Percentiles rank a stretch among this genome's conserved stretches.
phyloP scores from a whole-genome alignment of 371 early-diverging fungal genomes.

The Actinomortierella ambigua region DNA sequence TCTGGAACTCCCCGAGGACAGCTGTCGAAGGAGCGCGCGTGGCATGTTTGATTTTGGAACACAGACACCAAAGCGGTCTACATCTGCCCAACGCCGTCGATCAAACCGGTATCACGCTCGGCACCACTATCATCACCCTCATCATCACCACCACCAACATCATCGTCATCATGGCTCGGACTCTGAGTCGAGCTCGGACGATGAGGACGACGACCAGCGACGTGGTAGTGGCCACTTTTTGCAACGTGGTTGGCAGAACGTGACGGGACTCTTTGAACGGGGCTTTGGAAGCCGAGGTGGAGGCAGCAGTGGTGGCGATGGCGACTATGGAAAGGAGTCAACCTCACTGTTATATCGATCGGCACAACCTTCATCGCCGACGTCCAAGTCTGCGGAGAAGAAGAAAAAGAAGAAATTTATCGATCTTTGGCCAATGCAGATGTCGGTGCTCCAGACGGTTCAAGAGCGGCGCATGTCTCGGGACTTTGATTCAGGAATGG shows the following conservation, averaged over 20 bases:
- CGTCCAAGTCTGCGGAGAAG: slow-evolving; percentile 14
- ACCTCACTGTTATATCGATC: too few relatives aligned
- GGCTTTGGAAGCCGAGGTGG: too few relatives aligned
- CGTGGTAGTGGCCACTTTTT: background rate
- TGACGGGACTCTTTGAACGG: too few relatives aligned
- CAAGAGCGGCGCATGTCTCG: too few relatives aligned
- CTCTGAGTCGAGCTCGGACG: slow-evolving; percentile 1
- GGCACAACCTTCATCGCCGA: slow-evolving; percentile 15
- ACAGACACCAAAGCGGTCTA: too few relatives aligned
- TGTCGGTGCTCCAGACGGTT: slow-evolving; percentile 14
- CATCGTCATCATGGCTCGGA: background rate
- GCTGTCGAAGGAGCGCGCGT: background rate
- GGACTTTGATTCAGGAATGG: too few relatives aligned
- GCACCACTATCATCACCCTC: slow-evolving; percentile 7
- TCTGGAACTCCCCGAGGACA: slow-evolving; percentile 40
- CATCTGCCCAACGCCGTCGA: too few relatives aligned
- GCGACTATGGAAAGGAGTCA: too few relatives aligned
- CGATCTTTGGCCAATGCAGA: slow-evolving; percentile 70
- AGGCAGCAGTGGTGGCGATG: too few relatives aligned
- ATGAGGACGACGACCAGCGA: slow-evolving; percentile 4
- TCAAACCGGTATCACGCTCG: background rate
- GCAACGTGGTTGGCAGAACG: too few relatives aligned
- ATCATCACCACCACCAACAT: slow-evolving; percentile 8
- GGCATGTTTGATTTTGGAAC: too few relatives aligned
- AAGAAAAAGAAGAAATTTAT: slow-evolving; percentile 52